A percentile compares a stretch with the other conserved stretches of the same genome.
Conservation (phyloP, 1,139 yeast genomes). For the Martiniozyma asiatica region DNA sequence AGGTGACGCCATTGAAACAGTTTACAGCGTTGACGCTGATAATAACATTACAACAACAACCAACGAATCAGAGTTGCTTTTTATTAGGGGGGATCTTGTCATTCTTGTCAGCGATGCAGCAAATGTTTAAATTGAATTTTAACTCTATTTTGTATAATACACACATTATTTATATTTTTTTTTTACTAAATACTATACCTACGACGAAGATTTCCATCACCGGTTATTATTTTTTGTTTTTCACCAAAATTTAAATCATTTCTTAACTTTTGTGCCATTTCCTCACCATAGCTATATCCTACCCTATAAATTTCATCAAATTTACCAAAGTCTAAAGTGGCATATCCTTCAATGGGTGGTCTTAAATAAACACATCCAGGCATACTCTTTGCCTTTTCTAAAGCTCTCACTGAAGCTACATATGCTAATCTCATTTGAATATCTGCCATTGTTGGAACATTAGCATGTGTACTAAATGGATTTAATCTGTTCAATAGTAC, state of each 20-base stretch:
- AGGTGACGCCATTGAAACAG: slow-evolving; percentile 84
- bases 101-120: slow-evolving; percentile 35
- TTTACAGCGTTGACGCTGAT: slow-evolving; percentile 42
- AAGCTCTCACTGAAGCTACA: slow-evolving; percentile 88
- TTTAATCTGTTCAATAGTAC: slow-evolving; percentile 81
- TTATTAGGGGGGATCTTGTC: slow-evolving; percentile 93
- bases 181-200: slow-evolving; percentile 3
- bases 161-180: not conserved
- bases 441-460: slow-evolving; percentile 90
- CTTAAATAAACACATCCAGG: slow-evolving; percentile 85
- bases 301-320: slow-evolving; percentile 81
- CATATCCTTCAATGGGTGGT: slow-evolving; percentile 88
- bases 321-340: slow-evolving; percentile 83
- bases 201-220: not conserved
- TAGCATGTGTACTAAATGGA: slow-evolving; percentile 78
- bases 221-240: too few relatives aligned
- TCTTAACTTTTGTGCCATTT: slow-evolving; percentile 18
- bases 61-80: slow-evolving; percentile 77
- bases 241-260: too few relatives aligned
- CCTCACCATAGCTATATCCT: slow-evolving; percentile 66
- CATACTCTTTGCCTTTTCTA: slow-evolving; percentile 73
- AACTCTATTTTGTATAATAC: not conserved
- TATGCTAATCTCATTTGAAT: slow-evolving; percentile 88
- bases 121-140: slow-evolving; percentile 11
- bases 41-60: slow-evolving; percentile 35